A percentile compares a stretch with the other conserved stretches of the same genome.
Conservation (phyloP, 2,329 filamentous ascomycete genomes). For the Cercospora janseana region DNA sequence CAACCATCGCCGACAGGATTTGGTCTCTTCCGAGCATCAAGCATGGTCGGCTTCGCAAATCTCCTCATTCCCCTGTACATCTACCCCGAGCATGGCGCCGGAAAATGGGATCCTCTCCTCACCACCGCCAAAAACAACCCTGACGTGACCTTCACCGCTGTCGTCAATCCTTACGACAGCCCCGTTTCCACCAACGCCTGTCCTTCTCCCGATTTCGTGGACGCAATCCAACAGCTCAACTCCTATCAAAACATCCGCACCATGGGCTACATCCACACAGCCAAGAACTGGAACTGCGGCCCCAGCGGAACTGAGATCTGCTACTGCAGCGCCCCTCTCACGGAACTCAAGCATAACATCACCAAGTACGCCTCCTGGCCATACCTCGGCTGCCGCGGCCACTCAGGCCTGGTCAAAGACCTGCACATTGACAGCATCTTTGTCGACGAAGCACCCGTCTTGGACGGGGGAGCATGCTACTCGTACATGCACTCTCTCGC, state of each 20-base stretch:
- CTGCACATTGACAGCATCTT: slow-evolving; percentile 15
- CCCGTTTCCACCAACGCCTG: slow-evolving; percentile 23
- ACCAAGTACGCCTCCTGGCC: slow-evolving; percentile 10
- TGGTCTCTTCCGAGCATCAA: too few species aligned
- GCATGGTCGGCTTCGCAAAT: slow-evolving; percentile 23
- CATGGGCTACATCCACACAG: slow-evolving; percentile 35
- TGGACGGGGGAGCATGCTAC: slow-evolving; percentile 1
- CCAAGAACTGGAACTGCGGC: slow-evolving; percentile 26
- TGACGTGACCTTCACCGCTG: slow-evolving; percentile 31
- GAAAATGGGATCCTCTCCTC: slow-evolving; percentile 30
- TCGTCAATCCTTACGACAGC: slow-evolving; percentile 34
- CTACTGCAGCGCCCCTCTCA: neutral
- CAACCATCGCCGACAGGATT: too few species aligned
- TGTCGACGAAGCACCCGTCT: slow-evolving; percentile 12
- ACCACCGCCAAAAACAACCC: slow-evolving; percentile 28
- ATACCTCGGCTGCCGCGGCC: slow-evolving; percentile 5
- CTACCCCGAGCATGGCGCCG: slow-evolving; percentile 29
- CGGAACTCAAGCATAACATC: slow-evolving; percentile 7
- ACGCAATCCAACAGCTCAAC: slow-evolving; percentile 28
- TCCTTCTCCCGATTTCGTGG: slow-evolving; percentile 31
- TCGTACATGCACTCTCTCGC: slow-evolving; percentile 15
- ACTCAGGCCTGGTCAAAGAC: slow-evolving; percentile 6
- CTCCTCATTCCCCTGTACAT: slow-evolving; percentile 36
- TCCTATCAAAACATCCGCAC: slow-evolving; percentile 30
- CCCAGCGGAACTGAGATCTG: slow-evolving; percentile 9